Conservation (phyloP, 2,329 filamentous ascomycete species). For the Curvularia verruculosa region DNA sequence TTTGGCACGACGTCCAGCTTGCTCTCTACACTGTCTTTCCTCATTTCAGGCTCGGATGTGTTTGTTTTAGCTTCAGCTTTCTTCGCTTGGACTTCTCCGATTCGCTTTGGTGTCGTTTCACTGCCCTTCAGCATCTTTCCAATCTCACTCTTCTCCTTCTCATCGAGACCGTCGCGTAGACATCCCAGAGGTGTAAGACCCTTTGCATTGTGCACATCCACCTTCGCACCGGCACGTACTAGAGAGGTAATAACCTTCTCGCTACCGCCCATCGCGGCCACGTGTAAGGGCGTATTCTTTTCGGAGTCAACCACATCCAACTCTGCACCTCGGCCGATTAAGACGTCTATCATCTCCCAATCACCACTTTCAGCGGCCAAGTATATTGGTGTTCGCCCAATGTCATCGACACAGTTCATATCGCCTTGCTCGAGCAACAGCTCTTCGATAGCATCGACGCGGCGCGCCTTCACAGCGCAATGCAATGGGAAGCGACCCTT, state of each 20-base stretch:
- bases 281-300: constrained; percentile 32
- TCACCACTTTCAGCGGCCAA: constrained; percentile 28
- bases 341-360: constrained; percentile 27
- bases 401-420: constrained; percentile 24
- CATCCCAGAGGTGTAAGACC: constrained; percentile 25
- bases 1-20: neutral
- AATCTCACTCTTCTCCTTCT: constrained; percentile 30
- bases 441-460: constrained; percentile 33
- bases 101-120: constrained; percentile 14
- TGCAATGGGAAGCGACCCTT: constrained; percentile 35
- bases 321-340: constrained; percentile 29
- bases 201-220: constrained; percentile 21
- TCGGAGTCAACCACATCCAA: constrained; percentile 22
- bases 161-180: constrained; percentile 19
- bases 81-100: neutral
- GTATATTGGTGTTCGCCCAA: constrained; percentile 31
- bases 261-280: constrained; percentile 25
- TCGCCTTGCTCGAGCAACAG: constrained; percentile 28
- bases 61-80: neutral
- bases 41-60: constrained; percentile 2
- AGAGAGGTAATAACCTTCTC: constrained; percentile 21
- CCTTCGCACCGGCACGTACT: constrained; percentile 29
- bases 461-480: constrained; percentile 33
- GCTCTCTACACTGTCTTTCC: neutral
- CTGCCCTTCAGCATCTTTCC: constrained; percentile 26